Evolutionary conservation across 2,329 filamentous ascomycete genomes (phyloP).

Genomic region (Epichloe glyceriae): DNA sequence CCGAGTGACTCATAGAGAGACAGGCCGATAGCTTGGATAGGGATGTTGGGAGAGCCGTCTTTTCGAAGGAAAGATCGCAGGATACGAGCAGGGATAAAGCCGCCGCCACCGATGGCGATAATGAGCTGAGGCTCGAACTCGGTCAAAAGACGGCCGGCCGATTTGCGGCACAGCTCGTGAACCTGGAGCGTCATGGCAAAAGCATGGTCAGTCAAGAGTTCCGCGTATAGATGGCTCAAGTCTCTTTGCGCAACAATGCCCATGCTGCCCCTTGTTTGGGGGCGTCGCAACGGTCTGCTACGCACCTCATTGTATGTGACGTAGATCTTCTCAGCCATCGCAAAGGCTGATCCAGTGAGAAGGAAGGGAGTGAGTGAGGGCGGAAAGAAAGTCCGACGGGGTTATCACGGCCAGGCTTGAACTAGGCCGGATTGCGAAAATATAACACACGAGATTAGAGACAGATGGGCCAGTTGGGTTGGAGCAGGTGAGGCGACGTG

Average conservation of each 20-base stretch:
- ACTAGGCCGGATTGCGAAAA: no score
- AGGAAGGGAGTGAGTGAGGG: no score
- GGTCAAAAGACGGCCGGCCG: conserved; percentile 67
- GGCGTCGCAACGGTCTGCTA: conserved; percentile 6
- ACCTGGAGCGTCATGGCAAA: conserved; percentile 42
- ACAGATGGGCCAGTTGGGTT: neutral
- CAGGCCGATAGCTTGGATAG: conserved; percentile 96
- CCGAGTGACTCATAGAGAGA: conserved; percentile 87
- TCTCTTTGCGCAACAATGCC: neutral
- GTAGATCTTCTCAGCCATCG: conserved; percentile 76
- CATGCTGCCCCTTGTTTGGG: neutral
- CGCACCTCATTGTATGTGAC: conserved; percentile 85
- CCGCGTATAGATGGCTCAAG: neutral
- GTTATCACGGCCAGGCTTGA: no score
- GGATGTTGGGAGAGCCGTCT: conserved; percentile 79
- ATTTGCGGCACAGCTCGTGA: conserved; percentile 90
- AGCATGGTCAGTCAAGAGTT: neutral
- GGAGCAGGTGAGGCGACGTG: conserved; percentile 3
- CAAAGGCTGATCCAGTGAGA: conserved; percentile 17
- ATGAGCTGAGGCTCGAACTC: conserved; percentile 89
- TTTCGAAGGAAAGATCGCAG: conserved; percentile 94
- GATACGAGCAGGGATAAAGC: conserved; percentile 94
- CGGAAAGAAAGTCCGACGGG: no score
- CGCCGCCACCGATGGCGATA: conserved; percentile 95
- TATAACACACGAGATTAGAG: no score